phyloP scores from a whole-genome alignment of 805 yeast genomes.

The Yarrowia porcina region DNA sequence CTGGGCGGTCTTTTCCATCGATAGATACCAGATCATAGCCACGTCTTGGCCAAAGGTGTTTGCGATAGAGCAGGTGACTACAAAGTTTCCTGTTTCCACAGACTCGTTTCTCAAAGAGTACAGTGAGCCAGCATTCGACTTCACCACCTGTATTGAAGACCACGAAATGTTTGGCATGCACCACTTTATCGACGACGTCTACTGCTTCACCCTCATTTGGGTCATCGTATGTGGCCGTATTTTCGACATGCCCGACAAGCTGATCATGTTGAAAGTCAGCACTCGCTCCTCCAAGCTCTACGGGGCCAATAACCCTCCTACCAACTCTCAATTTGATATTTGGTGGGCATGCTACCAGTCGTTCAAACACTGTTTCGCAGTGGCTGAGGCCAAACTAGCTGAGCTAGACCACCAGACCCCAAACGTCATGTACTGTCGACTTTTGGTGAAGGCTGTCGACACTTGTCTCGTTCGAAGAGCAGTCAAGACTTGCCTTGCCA shows the following conservation, averaged over 20 bases:
- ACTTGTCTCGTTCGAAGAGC: background rate
- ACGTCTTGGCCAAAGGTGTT: slow-evolving; percentile 11
- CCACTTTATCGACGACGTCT: slow-evolving; percentile 13
- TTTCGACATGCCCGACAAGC: slow-evolving; percentile 17
- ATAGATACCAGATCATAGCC: slow-evolving; percentile 15
- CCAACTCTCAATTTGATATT: background rate
- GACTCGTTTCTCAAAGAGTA: slow-evolving; percentile 12
- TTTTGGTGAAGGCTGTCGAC: background rate
- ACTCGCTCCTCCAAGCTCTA: background rate
- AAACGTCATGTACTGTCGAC: background rate
- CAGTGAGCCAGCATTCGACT: slow-evolving; percentile 1
- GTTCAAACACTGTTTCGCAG: slow-evolving; percentile 5
- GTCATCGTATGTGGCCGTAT: slow-evolving; percentile 4
- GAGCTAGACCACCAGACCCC: background rate
- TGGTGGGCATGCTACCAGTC: slow-evolving; percentile 20
- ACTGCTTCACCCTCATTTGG: slow-evolving; percentile 12
- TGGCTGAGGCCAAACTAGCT: background rate
- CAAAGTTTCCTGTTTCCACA: slow-evolving; percentile 7
- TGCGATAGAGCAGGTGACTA: background rate
- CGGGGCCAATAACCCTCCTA: background rate
- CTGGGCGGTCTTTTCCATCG: slow-evolving; percentile 15
- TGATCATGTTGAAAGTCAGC: background rate
- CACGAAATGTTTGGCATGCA: slow-evolving; percentile 20
- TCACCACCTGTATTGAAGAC: slow-evolving; percentile 3
- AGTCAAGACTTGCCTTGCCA: slow-evolving; percentile 3